These are phyloP conservation scores for Fraxinus anomala DNA, from an alignment of 257 asterid species.

Conservation along the genomic window DNA sequence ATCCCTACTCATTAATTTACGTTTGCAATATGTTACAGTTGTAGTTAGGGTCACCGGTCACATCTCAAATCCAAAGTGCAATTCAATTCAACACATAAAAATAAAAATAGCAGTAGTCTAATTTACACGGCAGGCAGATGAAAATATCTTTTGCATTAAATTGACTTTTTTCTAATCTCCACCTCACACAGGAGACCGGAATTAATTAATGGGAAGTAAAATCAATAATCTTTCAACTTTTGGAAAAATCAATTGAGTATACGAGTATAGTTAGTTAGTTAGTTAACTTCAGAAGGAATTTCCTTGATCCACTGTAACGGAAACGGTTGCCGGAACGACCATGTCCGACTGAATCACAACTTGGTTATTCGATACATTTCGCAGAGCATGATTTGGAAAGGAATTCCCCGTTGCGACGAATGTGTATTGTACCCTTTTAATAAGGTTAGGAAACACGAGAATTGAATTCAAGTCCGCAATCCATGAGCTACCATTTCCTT, in stretches of 20 bases:
- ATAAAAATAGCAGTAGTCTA: no score
- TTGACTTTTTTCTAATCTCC: no score
- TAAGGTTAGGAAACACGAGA: constrained; percentile 61
- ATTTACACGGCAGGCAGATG: no score
- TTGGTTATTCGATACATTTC: constrained; percentile 55
- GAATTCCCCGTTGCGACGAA: constrained; percentile 39
- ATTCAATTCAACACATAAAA: no score
- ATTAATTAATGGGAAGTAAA: neutral
- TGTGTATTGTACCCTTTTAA: constrained; percentile 64
- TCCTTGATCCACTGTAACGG: constrained; percentile 71
- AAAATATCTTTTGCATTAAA: no score
- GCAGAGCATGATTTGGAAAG: constrained; percentile 59
- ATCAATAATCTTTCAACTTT: neutral
- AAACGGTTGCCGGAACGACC: constrained; percentile 55
- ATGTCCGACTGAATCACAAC: constrained; percentile 58
- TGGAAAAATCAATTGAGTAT: neutral
- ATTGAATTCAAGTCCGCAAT: constrained; percentile 56
- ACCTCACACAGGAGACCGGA: neutral
- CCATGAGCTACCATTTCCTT: constrained; percentile 69
- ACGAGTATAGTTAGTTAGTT: neutral
- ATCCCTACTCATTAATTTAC: no score
- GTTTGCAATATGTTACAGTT: no score
- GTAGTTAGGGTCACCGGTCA: no score
- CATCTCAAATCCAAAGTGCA: no score
- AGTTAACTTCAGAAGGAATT: constrained; percentile 20